Evolutionary conservation across 2,329 filamentous ascomycete genomes (phyloP).

Genomic region (Drechslerella coelobrocha): DNA sequence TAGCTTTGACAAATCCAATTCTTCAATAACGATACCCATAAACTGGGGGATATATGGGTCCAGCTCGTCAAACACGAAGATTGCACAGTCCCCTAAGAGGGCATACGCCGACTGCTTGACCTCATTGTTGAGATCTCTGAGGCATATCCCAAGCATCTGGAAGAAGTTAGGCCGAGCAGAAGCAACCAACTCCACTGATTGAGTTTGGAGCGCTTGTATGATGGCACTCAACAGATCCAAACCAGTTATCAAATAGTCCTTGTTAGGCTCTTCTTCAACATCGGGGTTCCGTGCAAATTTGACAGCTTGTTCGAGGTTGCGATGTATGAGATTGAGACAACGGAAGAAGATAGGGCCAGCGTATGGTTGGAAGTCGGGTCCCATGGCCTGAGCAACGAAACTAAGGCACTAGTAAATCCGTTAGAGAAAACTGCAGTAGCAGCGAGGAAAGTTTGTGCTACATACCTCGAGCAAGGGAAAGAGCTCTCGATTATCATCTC

Average conservation of each 20-base stretch:
- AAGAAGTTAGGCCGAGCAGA: constrained; percentile 84
- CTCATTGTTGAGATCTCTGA: constrained; percentile 86
- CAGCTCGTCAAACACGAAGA: constrained; percentile 85
- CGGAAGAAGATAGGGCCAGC: constrained; percentile 84
- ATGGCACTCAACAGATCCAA: constrained; percentile 91
- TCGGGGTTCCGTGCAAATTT: constrained; percentile 69
- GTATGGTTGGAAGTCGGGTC: constrained; percentile 81
- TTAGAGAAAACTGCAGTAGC: constrained; percentile 4
- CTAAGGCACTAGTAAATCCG: constrained; percentile 70
- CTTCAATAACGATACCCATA: constrained; percentile 80
- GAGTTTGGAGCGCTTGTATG: constrained; percentile 81
- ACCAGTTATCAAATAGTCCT: constrained; percentile 95
- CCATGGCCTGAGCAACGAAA: constrained; percentile 87
- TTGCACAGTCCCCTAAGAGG: constrained; percentile 90
- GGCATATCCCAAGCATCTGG: constrained; percentile 85
- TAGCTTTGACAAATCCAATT: constrained; percentile 68
- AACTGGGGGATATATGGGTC: constrained; percentile 75
- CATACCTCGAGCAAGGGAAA: constrained; percentile 82
- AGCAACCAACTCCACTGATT: constrained; percentile 76
- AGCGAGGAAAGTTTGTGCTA: neutral
- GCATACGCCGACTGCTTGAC: constrained; percentile 96
- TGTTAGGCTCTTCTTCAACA: constrained; percentile 69
- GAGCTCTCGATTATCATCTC: constrained; percentile 87
- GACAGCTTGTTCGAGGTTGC: constrained; percentile 82
- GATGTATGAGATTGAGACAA: constrained; percentile 88